A percentile compares a stretch with the other conserved stretches of the same genome.
Evolutionary conservation across 257 asterid species (phyloP).

Genomic region (Nicotiana noctiflora): DNA sequence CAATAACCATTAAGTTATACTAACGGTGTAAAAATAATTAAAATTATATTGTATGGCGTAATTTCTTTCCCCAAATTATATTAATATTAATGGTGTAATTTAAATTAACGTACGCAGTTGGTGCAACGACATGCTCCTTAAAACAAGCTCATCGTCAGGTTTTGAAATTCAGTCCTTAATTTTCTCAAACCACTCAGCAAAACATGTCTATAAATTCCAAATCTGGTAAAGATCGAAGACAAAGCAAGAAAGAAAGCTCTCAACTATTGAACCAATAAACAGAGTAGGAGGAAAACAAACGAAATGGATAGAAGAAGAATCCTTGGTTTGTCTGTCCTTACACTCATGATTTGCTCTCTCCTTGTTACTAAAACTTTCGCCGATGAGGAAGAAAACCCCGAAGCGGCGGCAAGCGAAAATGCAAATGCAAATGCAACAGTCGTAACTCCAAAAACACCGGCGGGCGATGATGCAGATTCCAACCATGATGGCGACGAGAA

Average conservation of each 20-base stretch:
- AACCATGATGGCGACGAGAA: neutral
- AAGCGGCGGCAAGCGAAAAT: neutral
- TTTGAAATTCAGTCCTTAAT: neutral
- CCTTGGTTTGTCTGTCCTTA: slow-evolving; percentile 1
- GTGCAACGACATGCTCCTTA: neutral
- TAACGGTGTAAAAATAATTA: too few species aligned
- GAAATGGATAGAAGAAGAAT: neutral
- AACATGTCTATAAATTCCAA: neutral
- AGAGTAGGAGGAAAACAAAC: neutral
- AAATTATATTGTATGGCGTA: too few species aligned
- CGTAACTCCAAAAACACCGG: neutral
- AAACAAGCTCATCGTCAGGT: neutral
- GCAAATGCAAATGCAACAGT: neutral
- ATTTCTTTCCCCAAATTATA: too few species aligned
- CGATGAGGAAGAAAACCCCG: neutral
- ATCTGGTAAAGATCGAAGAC: neutral
- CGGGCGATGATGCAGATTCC: neutral
- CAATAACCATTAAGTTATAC: too few species aligned
- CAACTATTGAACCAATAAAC: neutral
- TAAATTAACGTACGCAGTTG: neutral
- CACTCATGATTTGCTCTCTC: slow-evolving; percentile 4
- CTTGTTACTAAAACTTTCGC: slow-evolving; percentile 6
- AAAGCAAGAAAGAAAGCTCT: neutral
- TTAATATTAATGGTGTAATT: neutral
- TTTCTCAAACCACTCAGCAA: neutral